Conservation (phyloP, 139 green algal genomes). For the Raphidocelis subcapitata region DNA sequence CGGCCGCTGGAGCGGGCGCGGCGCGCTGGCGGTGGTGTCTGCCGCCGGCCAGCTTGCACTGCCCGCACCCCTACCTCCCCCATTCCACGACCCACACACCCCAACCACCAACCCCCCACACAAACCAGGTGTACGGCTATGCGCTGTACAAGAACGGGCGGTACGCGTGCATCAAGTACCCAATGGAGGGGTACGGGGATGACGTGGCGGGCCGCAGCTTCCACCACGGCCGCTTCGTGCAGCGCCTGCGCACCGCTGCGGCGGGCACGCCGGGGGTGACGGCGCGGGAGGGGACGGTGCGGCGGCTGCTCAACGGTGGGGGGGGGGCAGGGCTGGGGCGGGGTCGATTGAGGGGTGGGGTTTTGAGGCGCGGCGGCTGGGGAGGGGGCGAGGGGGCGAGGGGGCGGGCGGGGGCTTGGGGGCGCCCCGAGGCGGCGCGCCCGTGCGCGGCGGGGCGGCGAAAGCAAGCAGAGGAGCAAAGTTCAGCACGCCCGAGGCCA, state of each 20-base stretch:
- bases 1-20: constrained; percentile 42
- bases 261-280: constrained; percentile 52
- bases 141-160: constrained; percentile 88
- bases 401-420: too few relatives aligned
- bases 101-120: constrained; percentile 1
- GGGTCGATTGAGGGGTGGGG: too few relatives aligned
- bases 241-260: constrained; percentile 75
- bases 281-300: constrained; percentile 73
- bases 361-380: neutral
- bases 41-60: too few relatives aligned
- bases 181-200: constrained; percentile 61
- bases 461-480: too few relatives aligned
- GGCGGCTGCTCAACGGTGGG: constrained; percentile 69
- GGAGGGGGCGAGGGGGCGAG: neutral
- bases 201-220: constrained; percentile 92
- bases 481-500: too few relatives aligned
- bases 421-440: too few relatives aligned
- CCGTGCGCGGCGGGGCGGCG: too few relatives aligned
- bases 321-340: too few relatives aligned
- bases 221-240: constrained; percentile 96
- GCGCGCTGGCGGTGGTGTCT: too few relatives aligned
- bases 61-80: neutral
- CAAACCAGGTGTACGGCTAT: constrained; percentile 93
- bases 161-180: constrained; percentile 83
- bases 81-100: neutral